Percentiles rank a stretch among this genome's conserved stretches.
Evolutionary conservation across 2,329 filamentous ascomycete species (phyloP).

Genomic region (Aureobasidium sp.): DNA sequence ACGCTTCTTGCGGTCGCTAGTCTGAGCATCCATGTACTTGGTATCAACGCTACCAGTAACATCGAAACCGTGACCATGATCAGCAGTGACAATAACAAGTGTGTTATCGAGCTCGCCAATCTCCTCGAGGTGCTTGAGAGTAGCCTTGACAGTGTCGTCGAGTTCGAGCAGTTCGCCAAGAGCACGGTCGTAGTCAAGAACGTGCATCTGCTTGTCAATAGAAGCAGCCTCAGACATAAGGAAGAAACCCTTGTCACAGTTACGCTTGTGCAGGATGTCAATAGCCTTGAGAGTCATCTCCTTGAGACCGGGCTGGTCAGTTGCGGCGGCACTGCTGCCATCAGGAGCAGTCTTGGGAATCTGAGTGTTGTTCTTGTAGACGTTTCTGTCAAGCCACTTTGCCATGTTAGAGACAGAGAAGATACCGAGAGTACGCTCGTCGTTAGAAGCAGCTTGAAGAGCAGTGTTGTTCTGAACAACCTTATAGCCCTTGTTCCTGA

Average conservation of each 20-base stretch:
- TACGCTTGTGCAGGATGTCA: conserved; percentile 61
- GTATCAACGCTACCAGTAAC: conserved; percentile 79
- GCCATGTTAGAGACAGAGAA: conserved; percentile 70
- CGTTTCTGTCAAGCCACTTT: conserved; percentile 79
- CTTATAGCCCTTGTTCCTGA: conserved; percentile 64
- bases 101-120: conserved; percentile 66
- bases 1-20: conserved; percentile 64
- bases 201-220: conserved; percentile 87
- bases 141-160: conserved; percentile 73
- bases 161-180: conserved; percentile 79
- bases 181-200: conserved; percentile 76
- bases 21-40: conserved; percentile 61
- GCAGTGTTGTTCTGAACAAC: conserved; percentile 68
- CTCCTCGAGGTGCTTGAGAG: conserved; percentile 60
- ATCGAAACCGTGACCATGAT: conserved; percentile 85
- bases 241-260: conserved; percentile 62
- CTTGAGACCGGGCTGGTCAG: conserved; percentile 74
- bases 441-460: conserved; percentile 51
- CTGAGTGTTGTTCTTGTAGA: conserved; percentile 65
- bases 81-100: conserved; percentile 72
- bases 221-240: conserved; percentile 81
- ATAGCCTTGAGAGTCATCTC: conserved; percentile 87
- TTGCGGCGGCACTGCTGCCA: conserved; percentile 56
- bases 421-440: conserved; percentile 63
- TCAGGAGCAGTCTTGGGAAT: conserved; percentile 61